Evolutionary conservation across 345 rosid species (phyloP), one percentile per base, ranked within the genome.

Genomic region (Rubroshorea leprosula): DNA sequence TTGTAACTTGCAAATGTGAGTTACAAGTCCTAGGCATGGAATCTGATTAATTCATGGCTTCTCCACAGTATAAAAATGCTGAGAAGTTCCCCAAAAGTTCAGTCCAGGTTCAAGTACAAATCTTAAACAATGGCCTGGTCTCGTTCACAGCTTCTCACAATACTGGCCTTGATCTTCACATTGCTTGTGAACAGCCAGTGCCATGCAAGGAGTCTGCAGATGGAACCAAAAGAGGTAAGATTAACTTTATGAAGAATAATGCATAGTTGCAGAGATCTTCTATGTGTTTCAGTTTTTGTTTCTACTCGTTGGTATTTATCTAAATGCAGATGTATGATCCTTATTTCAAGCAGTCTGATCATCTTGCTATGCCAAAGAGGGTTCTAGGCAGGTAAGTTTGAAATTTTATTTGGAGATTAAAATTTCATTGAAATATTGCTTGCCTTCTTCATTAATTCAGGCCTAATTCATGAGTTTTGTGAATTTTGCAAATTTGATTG

Each of bases 401-500:
- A n/a, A n/a, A n/a, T n/a, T n/a, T n/a, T n/a, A n/a, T n/a, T n/a
- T n/a, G n/a, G n/a, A n/a, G n/a, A n/a, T n/a, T n/a, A n/a, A n/a
- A n/a, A n/a, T n/a, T n/a, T n/a, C n/a, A n/a, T n/a, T n/a, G n/a
- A n/a, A n/a, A n/a, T n/a, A n/a, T n/a, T n/a, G n/a, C n/a, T n/a
- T n/a, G n/a, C n/a, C n/a, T n/a, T n/a, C n/a, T n/a, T n/a, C n/a
- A n/a, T n/a, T n/a, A n/a, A n/a, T n/a, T n/a, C n/a, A n/a, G n/a
- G n/a, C n/a, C n/a, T n/a, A n/a, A n/a, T n/a, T n/a, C n/a, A n/a
- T n/a, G n/a, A n/a, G n/a, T n/a, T n/a, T n/a, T n/a, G 9, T 29
- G 35, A 29, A 4, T 29, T 29, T 29, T 29, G 5, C 79, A 19
- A n/a, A n/a, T 68, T 73, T 29, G 35, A 29, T 4, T 29, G 35